Conservation (phyloP, 2,329 filamentous ascomycete species). For the Xylaria digitata region DNA sequence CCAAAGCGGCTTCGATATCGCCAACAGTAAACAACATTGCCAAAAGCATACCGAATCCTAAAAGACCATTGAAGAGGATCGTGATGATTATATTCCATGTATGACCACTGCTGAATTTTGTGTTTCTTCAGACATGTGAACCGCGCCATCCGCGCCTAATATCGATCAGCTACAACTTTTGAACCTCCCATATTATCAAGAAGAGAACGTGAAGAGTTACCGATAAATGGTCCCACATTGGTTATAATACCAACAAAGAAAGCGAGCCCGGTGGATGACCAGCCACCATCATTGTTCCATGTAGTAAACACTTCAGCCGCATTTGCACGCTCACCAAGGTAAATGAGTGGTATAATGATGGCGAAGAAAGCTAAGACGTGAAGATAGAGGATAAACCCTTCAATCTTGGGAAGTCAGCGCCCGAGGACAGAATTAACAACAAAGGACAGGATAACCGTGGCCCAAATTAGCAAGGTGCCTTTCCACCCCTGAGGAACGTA, state of each 20-base stretch:
- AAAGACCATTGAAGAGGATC: background rate
- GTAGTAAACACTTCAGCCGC: background rate
- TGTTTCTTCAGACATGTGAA: background rate
- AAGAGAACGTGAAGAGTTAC: background rate
- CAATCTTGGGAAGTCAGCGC: background rate
- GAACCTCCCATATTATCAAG: background rate
- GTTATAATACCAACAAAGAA: slow-evolving; percentile 4
- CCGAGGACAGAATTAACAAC: background rate
- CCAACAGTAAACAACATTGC: background rate
- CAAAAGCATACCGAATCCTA: background rate
- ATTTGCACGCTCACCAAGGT: background rate
- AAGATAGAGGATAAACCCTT: background rate
- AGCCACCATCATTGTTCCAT: slow-evolving; percentile 11
- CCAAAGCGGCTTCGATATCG: background rate
- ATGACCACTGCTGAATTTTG: background rate
- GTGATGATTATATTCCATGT: background rate
- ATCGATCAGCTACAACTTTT: background rate
- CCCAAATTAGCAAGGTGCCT: background rate
- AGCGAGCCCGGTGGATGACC: slow-evolving; percentile 8
- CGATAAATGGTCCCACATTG: background rate
- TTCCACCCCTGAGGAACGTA: background rate
- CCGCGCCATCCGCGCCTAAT: background rate
- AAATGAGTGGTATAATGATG: background rate
- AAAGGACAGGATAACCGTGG: background rate
- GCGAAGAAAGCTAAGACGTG: background rate